These are phyloP conservation scores for Dothideomycetes sp. DNA, from an alignment of 2,329 filamentous ascomycete species.

Conservation along the genomic window DNA sequence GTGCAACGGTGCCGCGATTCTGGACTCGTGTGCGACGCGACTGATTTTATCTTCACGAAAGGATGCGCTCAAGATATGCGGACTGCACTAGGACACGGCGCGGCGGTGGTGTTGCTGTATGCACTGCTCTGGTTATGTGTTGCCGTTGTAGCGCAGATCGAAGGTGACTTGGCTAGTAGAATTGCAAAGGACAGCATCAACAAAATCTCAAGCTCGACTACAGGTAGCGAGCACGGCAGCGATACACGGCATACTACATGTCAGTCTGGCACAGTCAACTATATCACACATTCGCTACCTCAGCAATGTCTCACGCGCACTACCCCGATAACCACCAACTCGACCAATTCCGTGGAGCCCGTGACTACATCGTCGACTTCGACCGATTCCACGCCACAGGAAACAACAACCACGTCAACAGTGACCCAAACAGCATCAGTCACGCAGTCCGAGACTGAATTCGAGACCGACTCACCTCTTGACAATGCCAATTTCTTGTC, in stretches of 20 bases:
- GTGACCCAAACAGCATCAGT: constrained; percentile 12
- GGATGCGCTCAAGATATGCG: constrained; percentile 9
- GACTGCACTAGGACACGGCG: constrained; percentile 5
- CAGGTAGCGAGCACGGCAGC: not conserved
- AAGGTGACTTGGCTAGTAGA: too few species aligned
- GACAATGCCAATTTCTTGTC: constrained; percentile 82
- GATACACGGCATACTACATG: constrained; percentile 28
- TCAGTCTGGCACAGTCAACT: constrained; percentile 60
- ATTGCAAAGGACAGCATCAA: not conserved
- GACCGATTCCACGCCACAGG: not conserved
- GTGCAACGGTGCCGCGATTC: not conserved
- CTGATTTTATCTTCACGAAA: constrained; percentile 4
- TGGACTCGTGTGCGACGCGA: constrained; percentile 1
- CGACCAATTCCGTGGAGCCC: too few species aligned
- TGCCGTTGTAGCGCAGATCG: constrained; percentile 1
- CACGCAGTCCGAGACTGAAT: constrained; percentile 33
- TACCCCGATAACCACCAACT: constrained; percentile 2
- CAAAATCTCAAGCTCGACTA: not conserved
- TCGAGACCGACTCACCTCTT: constrained; percentile 55
- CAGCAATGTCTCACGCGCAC: constrained; percentile 63
- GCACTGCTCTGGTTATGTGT: not conserved
- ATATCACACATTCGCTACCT: constrained; percentile 68
- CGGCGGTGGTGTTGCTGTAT: constrained; percentile 8
- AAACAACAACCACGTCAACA: not conserved
- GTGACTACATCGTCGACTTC: constrained; percentile 4